phyloP scores from a whole-genome alignment of 805 yeast genomes.

The Yarrowia sp. region DNA sequence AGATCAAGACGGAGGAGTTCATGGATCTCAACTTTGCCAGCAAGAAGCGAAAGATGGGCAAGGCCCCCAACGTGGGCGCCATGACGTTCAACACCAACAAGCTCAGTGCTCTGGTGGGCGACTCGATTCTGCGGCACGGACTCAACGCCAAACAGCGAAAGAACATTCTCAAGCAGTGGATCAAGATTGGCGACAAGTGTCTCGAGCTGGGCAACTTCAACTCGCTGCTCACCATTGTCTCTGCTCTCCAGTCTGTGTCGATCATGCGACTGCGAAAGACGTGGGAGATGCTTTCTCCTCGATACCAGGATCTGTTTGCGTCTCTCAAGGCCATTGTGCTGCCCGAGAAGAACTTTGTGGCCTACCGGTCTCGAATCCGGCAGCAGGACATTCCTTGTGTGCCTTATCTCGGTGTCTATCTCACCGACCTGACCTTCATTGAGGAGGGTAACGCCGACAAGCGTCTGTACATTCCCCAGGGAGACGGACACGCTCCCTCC shows the following conservation, averaged over 20 bases:
- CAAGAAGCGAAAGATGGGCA: constrained; percentile 34
- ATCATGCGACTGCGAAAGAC: constrained; percentile 37
- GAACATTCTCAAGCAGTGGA: constrained; percentile 40
- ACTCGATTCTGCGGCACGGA: constrained; percentile 36
- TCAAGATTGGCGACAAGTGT: constrained; percentile 38
- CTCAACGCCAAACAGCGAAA: constrained; percentile 35
- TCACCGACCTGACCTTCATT: constrained; percentile 39
- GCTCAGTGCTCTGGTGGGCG: constrained; percentile 39
- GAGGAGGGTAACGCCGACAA: constrained; percentile 39
- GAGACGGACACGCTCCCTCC: constrained; percentile 26
- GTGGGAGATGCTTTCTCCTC: constrained; percentile 38
- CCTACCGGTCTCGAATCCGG: constrained; percentile 36
- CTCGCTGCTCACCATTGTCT: constrained; percentile 36
- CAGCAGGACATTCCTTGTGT: constrained; percentile 33
- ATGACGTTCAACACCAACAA: constrained; percentile 37
- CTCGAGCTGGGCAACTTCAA: constrained; percentile 37
- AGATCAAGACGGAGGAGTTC: constrained; percentile 36
- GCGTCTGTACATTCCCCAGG: constrained; percentile 26
- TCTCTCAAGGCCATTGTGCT: constrained; percentile 33
- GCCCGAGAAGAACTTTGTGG: constrained; percentile 40
- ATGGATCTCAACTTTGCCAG: constrained; percentile 38
- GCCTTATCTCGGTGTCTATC: constrained; percentile 39
- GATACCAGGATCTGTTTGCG: constrained; percentile 32
- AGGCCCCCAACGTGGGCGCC: constrained; percentile 37
- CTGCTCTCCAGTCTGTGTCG: constrained; percentile 39